Evolutionary conservation across 306 rosid species (phyloP), one percentile per base, ranked within the genome.

Genomic region (Nissolia schottii): DNA sequence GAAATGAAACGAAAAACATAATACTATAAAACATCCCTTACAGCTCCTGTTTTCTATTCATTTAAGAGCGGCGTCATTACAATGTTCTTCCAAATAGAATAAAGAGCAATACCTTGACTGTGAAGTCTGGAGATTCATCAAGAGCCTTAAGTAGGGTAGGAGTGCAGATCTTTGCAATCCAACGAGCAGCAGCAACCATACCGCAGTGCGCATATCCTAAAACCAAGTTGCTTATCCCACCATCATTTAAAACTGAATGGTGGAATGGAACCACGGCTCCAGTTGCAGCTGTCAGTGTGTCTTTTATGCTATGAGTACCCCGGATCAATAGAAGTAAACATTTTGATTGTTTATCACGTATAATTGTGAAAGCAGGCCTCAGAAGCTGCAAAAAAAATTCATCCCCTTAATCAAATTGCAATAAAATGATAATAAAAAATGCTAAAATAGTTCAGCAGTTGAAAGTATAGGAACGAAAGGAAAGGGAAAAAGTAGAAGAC

Each of bases 171-270:
- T 86, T 94, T 59, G 98, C 96, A 80, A 89, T 94, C 98, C 98
- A 94, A 34, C 97, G 91, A 67, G 97, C 98, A 55, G 98, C 97
- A 77, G 96, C 98, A 81, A 94, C 98, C 98, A 94, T 94, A 65
- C 98, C 98, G 70, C 93, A 94, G 69, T 94, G 98, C 22, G 98
- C 98, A 84, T 94, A 94, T 66, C 98, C 98, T 59, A 94, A 85
- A 79, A 94, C 85, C 64, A 94, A 81, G 81, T 94, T 94, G 87
- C 92, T 89, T 76, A 94, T 79, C 74, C 98, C 98, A 80, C 98
- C 98, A 76, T 91, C 98, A 74, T 84, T 90, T 82, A 91, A 71
- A 80, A 91, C 92, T 0, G 89, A 90, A 80, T 94, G 98, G 83
- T 91, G 98, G 79, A 94, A 94, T 41, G 98, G 98, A 75, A 87